phyloP scores from a whole-genome alignment of 306 rosid genomes.

The Sicyos edulis region DNA sequence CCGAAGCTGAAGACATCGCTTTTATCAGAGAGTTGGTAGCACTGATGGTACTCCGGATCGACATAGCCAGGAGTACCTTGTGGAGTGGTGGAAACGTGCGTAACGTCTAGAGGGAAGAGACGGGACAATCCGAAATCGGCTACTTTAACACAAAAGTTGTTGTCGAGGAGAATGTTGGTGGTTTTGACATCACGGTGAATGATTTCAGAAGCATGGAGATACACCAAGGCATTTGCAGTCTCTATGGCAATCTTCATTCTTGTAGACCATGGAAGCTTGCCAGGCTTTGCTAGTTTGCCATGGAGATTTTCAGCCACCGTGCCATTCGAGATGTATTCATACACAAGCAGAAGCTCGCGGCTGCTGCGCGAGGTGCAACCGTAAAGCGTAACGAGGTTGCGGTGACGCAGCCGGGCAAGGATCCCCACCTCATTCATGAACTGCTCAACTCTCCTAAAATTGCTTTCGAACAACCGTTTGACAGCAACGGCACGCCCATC shows the following conservation, averaged over 20 bases:
- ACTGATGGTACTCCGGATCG: conserved; percentile 76
- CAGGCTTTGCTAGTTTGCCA: conserved; percentile 42
- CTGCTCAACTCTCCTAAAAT: conserved; percentile 68
- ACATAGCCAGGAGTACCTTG: conserved; percentile 96
- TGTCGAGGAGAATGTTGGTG: conserved; percentile 69
- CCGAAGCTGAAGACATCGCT: conserved; percentile 93
- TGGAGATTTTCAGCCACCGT: conserved; percentile 84
- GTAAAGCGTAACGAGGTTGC: conserved; percentile 62
- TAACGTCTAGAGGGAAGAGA: conserved; percentile 53
- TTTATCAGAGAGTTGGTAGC: conserved; percentile 63
- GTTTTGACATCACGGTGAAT: conserved; percentile 85
- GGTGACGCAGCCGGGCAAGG: conserved; percentile 48
- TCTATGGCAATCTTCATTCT: conserved; percentile 69
- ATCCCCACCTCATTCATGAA: conserved; percentile 68
- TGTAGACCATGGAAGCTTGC: conserved; percentile 43
- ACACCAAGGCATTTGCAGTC: conserved; percentile 66
- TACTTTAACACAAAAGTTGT: conserved; percentile 54
- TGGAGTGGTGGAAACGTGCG: conserved; percentile 79
- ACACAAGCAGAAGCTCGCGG: conserved; percentile 79
- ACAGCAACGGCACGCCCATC: conserved; percentile 80
- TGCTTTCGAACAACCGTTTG: conserved; percentile 73
- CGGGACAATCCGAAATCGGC: conserved; percentile 92
- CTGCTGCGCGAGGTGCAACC: conserved; percentile 82
- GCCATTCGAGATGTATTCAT: conserved; percentile 74
- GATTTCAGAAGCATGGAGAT: conserved; percentile 65